These are phyloP conservation scores for Sordaria brevicollis DNA, from an alignment of 495 filamentous ascomycete species.

Conservation along the genomic window DNA sequence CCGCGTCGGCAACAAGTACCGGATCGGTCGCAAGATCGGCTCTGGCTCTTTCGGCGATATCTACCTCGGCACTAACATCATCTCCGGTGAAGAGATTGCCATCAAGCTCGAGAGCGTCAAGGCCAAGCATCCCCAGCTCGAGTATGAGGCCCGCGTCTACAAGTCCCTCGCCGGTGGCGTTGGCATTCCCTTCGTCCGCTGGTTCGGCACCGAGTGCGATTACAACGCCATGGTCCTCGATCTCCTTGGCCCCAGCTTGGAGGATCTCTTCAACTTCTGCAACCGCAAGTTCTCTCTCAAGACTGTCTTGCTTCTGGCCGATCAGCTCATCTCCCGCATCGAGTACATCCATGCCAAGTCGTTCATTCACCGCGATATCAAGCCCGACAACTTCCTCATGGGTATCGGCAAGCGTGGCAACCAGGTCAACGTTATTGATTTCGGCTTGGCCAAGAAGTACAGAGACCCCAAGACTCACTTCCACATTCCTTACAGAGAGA, in stretches of 20 bases:
- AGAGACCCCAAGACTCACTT: slow-evolving; percentile 99
- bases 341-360: slow-evolving; percentile 99
- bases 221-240: slow-evolving; percentile 99
- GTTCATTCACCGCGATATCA: slow-evolving; percentile 99
- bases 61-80: slow-evolving; percentile 99
- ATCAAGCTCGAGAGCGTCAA: slow-evolving; percentile 99
- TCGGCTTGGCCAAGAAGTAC: slow-evolving; percentile 99
- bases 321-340: slow-evolving; percentile 98
- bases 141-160: slow-evolving; percentile 99
- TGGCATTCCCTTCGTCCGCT: slow-evolving; percentile 97
- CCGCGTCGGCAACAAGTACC: slow-evolving; percentile 99
- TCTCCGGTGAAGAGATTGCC: slow-evolving; percentile 98
- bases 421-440: slow-evolving; percentile 99
- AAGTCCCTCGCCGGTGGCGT: slow-evolving; percentile 98
- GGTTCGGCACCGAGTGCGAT: slow-evolving; percentile 99
- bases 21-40: slow-evolving; percentile 98
- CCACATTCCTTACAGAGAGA: slow-evolving; percentile 99
- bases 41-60: slow-evolving; percentile 98
- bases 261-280: slow-evolving; percentile 99
- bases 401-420: slow-evolving; percentile 99
- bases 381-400: slow-evolving; percentile 99
- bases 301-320: slow-evolving; percentile 95
- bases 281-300: slow-evolving; percentile 99
- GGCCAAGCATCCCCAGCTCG: slow-evolving; percentile 98
- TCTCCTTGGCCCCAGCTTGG: slow-evolving; percentile 90